Base-by-base conservation (phyloP, 179 eudicot species). In the Silene vulgaris region DNA sequence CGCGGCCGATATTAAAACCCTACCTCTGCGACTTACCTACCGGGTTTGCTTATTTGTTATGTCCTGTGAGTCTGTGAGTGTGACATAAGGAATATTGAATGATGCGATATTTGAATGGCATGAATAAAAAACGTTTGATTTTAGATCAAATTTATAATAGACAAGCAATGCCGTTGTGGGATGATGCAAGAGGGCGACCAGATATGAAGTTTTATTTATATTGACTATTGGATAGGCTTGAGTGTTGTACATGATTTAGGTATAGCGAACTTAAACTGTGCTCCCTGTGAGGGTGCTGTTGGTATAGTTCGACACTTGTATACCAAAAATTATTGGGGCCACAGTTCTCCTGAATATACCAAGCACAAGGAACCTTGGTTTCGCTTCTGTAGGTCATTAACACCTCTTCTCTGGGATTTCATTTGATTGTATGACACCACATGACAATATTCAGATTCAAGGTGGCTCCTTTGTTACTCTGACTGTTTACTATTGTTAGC, bases 71-170 rank as follows among this genome's bases (percentile, higher is more conserved):
- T 37, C 2, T 59, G 63, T n/a, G 23, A 59, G 63, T 59, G 23
- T 64, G 70, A 19, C 70, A 16, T 66, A 32, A 32, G 72, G 28
- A 17, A 16, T 8, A 50, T 67, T 67, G 20, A 19, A 67, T 63
- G 69, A 16, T 12, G 5, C 12, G 48, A 14, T 4, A 48, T 8
- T 21, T 11, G 28, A 35, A 40, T 68, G 72, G 43, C 43, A 37
- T 37, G 43, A 37, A 37, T 37, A 37, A 37, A 20, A 11, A 40
- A 17, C 29, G 17, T 8, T 66, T 13, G 50, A 66, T 3, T 13
- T 19, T 35, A n/a, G 23, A 66, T 8, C 50, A n/a, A 16, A 7
- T 66, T 32, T 66, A 2, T 28, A 23, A 0, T 13, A 7, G 50
- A 66, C 21, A 32, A 17, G 70, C 23, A 19, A 19, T 19, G 23